A percentile compares a stretch with the other conserved stretches of the same genome.
Evolutionary conservation across 2,329 filamentous ascomycete species (phyloP).

Genomic region (Tolypocladium sp.): DNA sequence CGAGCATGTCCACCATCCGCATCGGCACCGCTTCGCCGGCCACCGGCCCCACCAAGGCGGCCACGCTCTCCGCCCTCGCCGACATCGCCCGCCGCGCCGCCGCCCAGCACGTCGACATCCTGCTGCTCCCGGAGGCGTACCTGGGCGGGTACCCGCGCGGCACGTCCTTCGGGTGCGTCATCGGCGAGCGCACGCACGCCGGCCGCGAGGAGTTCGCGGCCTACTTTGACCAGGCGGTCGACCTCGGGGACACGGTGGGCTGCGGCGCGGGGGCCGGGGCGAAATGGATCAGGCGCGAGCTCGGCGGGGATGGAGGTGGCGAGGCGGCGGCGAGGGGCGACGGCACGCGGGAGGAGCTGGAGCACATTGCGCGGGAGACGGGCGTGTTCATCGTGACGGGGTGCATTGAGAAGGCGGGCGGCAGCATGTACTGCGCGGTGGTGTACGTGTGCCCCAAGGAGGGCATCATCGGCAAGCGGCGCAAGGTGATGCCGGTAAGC

Average conservation of each 20-base stretch:
- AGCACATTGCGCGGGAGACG: slow-evolving; percentile 65
- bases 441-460: slow-evolving; percentile 70
- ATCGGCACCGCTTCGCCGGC: slow-evolving; percentile 48
- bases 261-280: slow-evolving; percentile 57
- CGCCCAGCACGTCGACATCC: slow-evolving; percentile 46
- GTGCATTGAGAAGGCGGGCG: slow-evolving; percentile 68
- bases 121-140: slow-evolving; percentile 88
- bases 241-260: slow-evolving; percentile 69
- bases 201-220: slow-evolving; percentile 75
- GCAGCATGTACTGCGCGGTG: slow-evolving; percentile 74
- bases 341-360: slow-evolving; percentile 69
- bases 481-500: slow-evolving; percentile 83
- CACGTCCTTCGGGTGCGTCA: slow-evolving; percentile 62
- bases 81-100: slow-evolving; percentile 56
- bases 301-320: too few species aligned
- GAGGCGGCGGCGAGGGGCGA: slow-evolving; percentile 35
- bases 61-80: slow-evolving; percentile 60
- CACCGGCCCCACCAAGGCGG: slow-evolving; percentile 36
- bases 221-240: slow-evolving; percentile 72
- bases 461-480: slow-evolving; percentile 72
- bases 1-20: slow-evolving; percentile 29
- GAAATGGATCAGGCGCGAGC: slow-evolving; percentile 57
- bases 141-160: slow-evolving; percentile 86
- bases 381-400: slow-evolving; percentile 78
- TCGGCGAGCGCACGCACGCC: slow-evolving; percentile 58